A percentile compares a stretch with the other conserved stretches of the same genome.
Conservation (phyloP, 345 rosid genomes). For the Lepidium africanum region DNA sequence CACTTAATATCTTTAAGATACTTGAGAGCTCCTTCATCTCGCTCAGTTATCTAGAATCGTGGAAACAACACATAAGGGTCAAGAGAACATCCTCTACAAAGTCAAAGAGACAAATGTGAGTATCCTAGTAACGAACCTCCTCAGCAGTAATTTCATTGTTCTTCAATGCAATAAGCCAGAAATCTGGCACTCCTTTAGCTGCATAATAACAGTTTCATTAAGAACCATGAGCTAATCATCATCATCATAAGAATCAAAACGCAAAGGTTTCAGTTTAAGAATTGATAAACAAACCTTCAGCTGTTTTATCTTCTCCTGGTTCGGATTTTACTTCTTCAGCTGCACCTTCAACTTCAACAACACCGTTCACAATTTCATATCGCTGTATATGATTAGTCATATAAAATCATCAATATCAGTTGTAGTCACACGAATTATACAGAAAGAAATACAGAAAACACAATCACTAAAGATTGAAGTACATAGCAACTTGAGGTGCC, state of each 20-base stretch:
- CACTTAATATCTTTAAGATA: slow-evolving; percentile 86
- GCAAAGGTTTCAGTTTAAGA: not conserved
- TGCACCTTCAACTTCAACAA: slow-evolving; percentile 56
- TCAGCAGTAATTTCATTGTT: slow-evolving; percentile 85
- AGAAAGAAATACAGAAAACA: not conserved
- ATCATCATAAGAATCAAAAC: not conserved
- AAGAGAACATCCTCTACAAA: not conserved
- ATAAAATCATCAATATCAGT: not conserved
- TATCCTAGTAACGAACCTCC: slow-evolving; percentile 47
- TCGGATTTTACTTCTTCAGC: slow-evolving; percentile 40
- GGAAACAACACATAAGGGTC: not conserved
- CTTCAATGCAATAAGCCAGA: slow-evolving; percentile 92
- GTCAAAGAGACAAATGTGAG: not conserved
- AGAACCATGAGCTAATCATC: not conserved
- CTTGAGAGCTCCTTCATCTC: slow-evolving; percentile 89
- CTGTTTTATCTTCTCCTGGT: slow-evolving; percentile 46
- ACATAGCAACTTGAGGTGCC: not conserved
- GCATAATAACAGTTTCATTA: slow-evolving; percentile 15
- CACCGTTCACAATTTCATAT: slow-evolving; percentile 85
- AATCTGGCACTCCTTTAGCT: slow-evolving; percentile 96
- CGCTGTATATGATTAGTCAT: slow-evolving; percentile 39
- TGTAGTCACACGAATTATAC: not conserved
- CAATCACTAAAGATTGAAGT: not conserved
- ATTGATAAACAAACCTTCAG: slow-evolving; percentile 43
- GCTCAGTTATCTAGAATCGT: slow-evolving; percentile 59